Percentiles rank a stretch among this genome's conserved stretches.
phyloP scores from a whole-genome alignment of 176 grass and related monocot species.

The Otatea glauca region DNA sequence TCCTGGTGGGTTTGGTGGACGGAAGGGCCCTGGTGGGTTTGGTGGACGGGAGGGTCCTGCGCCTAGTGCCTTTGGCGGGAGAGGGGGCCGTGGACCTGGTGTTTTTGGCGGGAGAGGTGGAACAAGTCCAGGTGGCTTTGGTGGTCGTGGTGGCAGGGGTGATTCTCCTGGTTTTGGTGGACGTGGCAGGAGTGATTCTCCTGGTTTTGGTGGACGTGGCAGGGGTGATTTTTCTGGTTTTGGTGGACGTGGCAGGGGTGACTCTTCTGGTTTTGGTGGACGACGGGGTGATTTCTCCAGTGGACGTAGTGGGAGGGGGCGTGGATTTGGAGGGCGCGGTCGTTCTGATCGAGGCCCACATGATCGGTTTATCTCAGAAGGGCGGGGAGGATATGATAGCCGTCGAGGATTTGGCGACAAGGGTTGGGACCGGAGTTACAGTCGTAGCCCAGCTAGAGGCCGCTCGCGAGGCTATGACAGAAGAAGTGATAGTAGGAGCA shows the following conservation, averaged over 20 bases:
- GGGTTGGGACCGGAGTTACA: too few species aligned
- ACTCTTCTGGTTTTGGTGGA: constrained; percentile 66
- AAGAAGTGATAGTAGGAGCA: constrained; percentile 27
- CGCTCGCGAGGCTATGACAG: too few species aligned
- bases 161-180: constrained; percentile 63
- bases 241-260: constrained; percentile 65
- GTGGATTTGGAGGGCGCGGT: constrained; percentile 74
- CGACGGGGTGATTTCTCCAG: constrained; percentile 68
- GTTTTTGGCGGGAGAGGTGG: constrained; percentile 64
- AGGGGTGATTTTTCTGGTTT: constrained; percentile 61
- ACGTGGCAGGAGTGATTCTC: constrained; percentile 53
- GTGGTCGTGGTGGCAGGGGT: constrained; percentile 67
- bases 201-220: constrained; percentile 62
- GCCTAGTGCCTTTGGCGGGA: constrained; percentile 50
- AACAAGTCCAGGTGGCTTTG: constrained; percentile 54
- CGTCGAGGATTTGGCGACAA: constrained; percentile 13
- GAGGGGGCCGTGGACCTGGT: constrained; percentile 63
- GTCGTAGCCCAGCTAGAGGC: too few species aligned
- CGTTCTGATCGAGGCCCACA: constrained; percentile 64
- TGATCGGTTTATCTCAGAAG: constrained; percentile 74
- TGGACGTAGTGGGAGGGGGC: constrained; percentile 63
- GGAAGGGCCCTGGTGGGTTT: constrained; percentile 52
- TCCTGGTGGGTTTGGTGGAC: constrained; percentile 61
- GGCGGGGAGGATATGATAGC: constrained; percentile 61
- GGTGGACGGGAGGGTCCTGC: constrained; percentile 48